phyloP scores from a whole-genome alignment of 495 filamentous ascomycete species.

The Hypomontagnella submonticulosa region DNA sequence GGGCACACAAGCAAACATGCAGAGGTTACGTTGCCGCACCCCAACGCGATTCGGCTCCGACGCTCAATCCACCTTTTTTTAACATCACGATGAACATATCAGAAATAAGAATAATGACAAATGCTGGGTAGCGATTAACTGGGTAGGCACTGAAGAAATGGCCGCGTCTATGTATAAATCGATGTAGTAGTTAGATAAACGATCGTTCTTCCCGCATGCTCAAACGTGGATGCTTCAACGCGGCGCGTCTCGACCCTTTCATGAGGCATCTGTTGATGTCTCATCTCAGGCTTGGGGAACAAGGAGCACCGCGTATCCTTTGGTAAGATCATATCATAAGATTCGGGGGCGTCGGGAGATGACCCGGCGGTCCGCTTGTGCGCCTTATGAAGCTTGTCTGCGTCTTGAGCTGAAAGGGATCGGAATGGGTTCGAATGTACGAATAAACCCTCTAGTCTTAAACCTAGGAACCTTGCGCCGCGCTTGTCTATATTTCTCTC shows the following conservation, averaged over 20 bases:
- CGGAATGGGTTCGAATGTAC: constrained; percentile 25
- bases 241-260: constrained; percentile 3
- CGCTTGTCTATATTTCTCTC: constrained; percentile 34
- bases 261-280: background rate
- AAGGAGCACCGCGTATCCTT: too few species aligned
- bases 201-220: background rate
- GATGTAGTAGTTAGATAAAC: background rate
- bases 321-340: background rate
- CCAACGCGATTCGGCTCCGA: too few species aligned
- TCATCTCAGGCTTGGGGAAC: background rate
- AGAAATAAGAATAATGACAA: too few species aligned
- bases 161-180: constrained; percentile 11
- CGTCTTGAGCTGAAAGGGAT: constrained; percentile 23
- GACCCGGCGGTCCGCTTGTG: constrained; percentile 2
- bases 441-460: constrained; percentile 33
- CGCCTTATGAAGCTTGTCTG: constrained; percentile 6
- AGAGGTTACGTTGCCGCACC: too few species aligned
- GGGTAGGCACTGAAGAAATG: too few species aligned
- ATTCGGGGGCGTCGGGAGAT: constrained; percentile 3
- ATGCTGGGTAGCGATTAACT: too few species aligned
- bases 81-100: too few species aligned
- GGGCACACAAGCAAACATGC: too few species aligned
- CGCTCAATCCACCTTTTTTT: too few species aligned
- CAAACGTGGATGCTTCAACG: background rate
- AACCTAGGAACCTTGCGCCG: constrained; percentile 36